Evolutionary conservation across 1,284 basidiomycete genomes (phyloP).

Genomic region (Rhodotorula sp.): DNA sequence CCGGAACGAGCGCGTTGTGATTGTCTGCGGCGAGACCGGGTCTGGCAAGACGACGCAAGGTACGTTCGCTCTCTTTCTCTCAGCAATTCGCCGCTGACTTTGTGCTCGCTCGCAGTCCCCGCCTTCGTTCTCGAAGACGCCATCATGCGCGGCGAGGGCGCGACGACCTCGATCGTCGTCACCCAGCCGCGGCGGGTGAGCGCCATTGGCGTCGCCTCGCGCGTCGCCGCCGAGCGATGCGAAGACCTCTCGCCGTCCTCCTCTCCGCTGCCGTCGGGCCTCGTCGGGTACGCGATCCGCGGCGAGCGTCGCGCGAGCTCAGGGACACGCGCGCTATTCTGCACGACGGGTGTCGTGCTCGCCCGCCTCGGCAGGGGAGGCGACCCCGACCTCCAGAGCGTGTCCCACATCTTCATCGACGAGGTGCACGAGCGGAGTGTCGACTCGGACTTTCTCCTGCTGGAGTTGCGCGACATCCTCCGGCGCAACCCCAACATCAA

Average conservation of each 20-base stretch:
- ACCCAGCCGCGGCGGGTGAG: conserved; percentile 90
- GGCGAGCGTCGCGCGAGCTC: conserved; percentile 75
- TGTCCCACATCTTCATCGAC: conserved; percentile 87
- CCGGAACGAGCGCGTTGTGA: conserved; percentile 66
- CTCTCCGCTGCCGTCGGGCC: conserved; percentile 60
- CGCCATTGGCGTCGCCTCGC: conserved; percentile 83
- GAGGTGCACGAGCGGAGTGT: conserved; percentile 59
- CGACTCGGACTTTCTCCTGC: conserved; percentile 83
- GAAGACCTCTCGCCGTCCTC: conserved; percentile 74
- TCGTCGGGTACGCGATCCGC: conserved; percentile 88
- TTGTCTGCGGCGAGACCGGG: conserved; percentile 81
- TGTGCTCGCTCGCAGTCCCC: conserved; percentile 26
- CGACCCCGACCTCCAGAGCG: conserved; percentile 68
- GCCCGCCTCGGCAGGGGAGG: conserved; percentile 68
- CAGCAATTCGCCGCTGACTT: background rate
- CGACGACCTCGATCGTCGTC: conserved; percentile 74
- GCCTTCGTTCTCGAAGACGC: conserved; percentile 63
- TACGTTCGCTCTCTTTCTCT: conserved; percentile 46
- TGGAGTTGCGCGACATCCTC: conserved; percentile 78
- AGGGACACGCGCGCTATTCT: conserved; percentile 78
- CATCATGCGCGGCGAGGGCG: conserved; percentile 65
- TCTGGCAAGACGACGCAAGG: conserved; percentile 87
- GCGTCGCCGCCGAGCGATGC: conserved; percentile 81
- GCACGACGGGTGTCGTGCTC: conserved; percentile 88
- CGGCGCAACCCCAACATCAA: conserved; percentile 70